Conservation (phyloP, 192 early-diverging fungal genomes). For the Ramicandelaber brevisporus region DNA sequence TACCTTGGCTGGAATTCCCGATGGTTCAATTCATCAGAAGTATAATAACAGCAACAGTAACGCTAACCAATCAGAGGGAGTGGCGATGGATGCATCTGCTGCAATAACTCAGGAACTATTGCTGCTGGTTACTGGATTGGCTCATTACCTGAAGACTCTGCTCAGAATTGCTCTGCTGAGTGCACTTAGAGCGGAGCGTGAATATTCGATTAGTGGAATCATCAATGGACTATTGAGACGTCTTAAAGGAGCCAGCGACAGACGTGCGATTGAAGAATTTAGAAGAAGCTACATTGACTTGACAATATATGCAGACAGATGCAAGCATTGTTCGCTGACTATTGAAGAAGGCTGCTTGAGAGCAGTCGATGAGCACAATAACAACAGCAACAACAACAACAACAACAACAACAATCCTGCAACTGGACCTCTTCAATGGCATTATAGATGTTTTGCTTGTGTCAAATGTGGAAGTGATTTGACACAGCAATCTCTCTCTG, state of each 20-base stretch:
- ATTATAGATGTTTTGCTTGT: slow-evolving; percentile 63
- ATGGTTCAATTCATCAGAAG: too few relatives aligned
- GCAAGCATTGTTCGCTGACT: slow-evolving; percentile 42
- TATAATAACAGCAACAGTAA: too few relatives aligned
- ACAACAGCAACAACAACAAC: slow-evolving; percentile 20
- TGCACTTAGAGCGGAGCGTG: slow-evolving; percentile 36
- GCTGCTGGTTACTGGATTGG: slow-evolving; percentile 66
- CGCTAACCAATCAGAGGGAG: too few relatives aligned
- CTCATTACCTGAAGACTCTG: slow-evolving; percentile 75
- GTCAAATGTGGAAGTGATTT: slow-evolving; percentile 24
- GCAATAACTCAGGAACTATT: slow-evolving; percentile 65
- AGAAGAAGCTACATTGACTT: slow-evolving; percentile 21
- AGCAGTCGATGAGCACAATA: slow-evolving; percentile 23
- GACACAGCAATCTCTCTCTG: neutral
- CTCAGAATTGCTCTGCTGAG: slow-evolving; percentile 74
- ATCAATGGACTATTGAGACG: slow-evolving; percentile 46
- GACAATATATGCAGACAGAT: slow-evolving; percentile 52
- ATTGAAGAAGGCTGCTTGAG: slow-evolving; percentile 80
- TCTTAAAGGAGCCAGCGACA: slow-evolving; percentile 37
- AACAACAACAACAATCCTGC: slow-evolving; percentile 21
- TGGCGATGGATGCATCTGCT: slow-evolving; percentile 14
- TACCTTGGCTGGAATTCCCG: slow-evolving; percentile 52
- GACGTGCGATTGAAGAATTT: slow-evolving; percentile 16
- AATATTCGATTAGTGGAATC: slow-evolving; percentile 16
- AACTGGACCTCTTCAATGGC: too few relatives aligned